Base-by-base conservation (phyloP, 2,329 filamentous ascomycete genomes). In the Aspergillus sclerotialis region DNA sequence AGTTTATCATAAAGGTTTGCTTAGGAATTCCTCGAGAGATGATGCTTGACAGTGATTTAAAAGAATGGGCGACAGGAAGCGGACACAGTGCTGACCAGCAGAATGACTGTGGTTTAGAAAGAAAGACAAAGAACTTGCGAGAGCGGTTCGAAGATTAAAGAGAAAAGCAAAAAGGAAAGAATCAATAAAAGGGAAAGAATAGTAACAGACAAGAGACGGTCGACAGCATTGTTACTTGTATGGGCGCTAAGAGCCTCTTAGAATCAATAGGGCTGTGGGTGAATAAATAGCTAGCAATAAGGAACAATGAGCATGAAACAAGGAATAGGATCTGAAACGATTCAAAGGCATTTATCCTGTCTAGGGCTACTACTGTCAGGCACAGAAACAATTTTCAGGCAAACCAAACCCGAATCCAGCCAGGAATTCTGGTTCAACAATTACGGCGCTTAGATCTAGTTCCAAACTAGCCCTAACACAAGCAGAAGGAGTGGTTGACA, bases 61-160 rank as follows among this genome's bases (percentile, higher is more conserved):
- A 16, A 34, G 28, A 40, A 38, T 21, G 38, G 41, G n/a, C n/a
- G n/a, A n/a, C n/a, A n/a, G 39, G 42, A 45, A 36, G 43, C 41
- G 46, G 40, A 40, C 25, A 25, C 30, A 25, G 10, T 8, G 42
- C 45, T 49, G 46, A 35, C 49, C 54, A 53, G 49, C 51, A 53
- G 52, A 36, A 48, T 39, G 41, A 40, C 40, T 40, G 35, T 46
- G 38, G 32, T 37, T 32, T 48, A 49, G 48, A 43, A 48, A 51
- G 48, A 48, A 49, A 42, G 49, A 44, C 42, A 51, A 42, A 45
- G 42, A 48, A 35, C 38, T 30, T 13, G 39, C 34, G 44, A 52
- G 46, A 42, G 43, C 44, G 41, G 49, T 41, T 48, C 45, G 47
- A 48, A 44, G 21, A 33, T 36, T 38, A 43, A 46, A 45, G 39